Base-by-base conservation (phyloP, 257 asterid genomes). In the Agastache rugosa region DNA sequence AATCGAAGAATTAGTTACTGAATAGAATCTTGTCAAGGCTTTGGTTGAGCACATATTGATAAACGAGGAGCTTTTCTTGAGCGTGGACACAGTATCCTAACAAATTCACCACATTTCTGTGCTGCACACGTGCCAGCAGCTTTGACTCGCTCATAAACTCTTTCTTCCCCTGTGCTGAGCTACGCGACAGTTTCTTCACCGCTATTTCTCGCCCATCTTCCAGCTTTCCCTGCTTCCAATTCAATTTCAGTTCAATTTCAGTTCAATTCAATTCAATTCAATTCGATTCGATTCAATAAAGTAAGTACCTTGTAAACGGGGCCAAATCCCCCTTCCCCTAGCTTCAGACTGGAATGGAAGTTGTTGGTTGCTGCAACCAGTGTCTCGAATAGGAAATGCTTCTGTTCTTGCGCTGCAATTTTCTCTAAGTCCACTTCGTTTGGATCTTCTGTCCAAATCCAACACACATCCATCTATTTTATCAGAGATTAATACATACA, bases 1-100 rank as follows among this genome's bases (percentile, higher is more conserved):
- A 1, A 34, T 29, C 2, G 25, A 11, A 71, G 51, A 67, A n/a
- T n/a, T n/a, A 81, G 88, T 83, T 87, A 92, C 97, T 88, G 82
- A 92, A 92, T 10, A 92, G 82, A 78, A 84, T 75, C 81, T 90
- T 92, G 89, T 92, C 97, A 64, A 92, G 88, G 90, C 96, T 92
- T 82, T 90, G 84, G 73, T 90, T 78, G 67, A 78, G 83, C 22
- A 90, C 91, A 78, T 82, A 92, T 80, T 92, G 96, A 75, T 92
- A 92, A 16, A 92, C 96, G 54, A 91, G 95, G 72, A 91, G 86
- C 83, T 86, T 88, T 71, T 91, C 96, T n/a, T 15, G 69, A 39
- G 84, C 88, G 45, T 88, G 86, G 5, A 58, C 83, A 75, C 94
- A 88, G 61, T 81, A 89, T 1, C 97, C 97, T 74, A 91, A 81